Evolutionary conservation across 2,329 filamentous ascomycete genomes (phyloP).

Genomic region (Eutypella sp.): DNA sequence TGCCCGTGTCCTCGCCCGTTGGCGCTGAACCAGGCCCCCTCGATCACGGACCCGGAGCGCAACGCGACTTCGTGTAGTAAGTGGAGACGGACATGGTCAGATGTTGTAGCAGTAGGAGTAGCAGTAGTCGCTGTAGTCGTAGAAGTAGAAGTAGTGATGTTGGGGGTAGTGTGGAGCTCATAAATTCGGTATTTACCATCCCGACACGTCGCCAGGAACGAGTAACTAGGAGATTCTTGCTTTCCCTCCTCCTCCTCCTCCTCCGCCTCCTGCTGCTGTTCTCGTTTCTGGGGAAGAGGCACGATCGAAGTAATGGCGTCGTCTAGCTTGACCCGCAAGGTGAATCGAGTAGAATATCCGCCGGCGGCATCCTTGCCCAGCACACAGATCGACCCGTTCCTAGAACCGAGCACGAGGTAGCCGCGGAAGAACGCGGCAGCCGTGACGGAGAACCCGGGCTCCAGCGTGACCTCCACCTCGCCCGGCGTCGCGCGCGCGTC

Average conservation of each 20-base stretch:
- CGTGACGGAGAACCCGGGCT: conserved; percentile 46
- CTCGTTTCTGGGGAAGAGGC: conserved; percentile 40
- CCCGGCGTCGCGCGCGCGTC: conserved; percentile 24
- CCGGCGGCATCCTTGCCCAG: conserved; percentile 20
- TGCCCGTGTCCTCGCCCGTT: conserved; percentile 27
- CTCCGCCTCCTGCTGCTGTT: too few relatives aligned
- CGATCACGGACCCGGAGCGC: conserved; percentile 71
- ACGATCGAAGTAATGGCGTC: conserved; percentile 68
- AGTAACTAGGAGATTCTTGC: conserved; percentile 29
- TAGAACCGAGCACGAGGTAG: conserved; percentile 49
- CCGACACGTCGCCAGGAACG: conserved; percentile 70
- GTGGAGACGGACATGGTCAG: too few relatives aligned
- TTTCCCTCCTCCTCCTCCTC: too few relatives aligned
- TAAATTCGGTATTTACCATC: conserved; percentile 73
- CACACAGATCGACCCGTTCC: conserved; percentile 44
- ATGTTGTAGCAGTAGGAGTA: too few relatives aligned
- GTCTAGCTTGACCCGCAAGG: conserved; percentile 36
- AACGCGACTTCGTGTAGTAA: conserved; percentile 64
- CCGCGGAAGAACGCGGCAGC: conserved; percentile 37
- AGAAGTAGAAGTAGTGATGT: conserved; percentile 11
- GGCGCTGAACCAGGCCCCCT: conserved; percentile 58
- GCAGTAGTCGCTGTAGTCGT: too few relatives aligned
- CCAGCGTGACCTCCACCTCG: conserved; percentile 32
- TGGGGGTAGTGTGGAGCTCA: conserved; percentile 27
- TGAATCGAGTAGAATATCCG: conserved; percentile 25